Conservation (phyloP, 2,329 filamentous ascomycete genomes). For the Fusarium buxicola region DNA sequence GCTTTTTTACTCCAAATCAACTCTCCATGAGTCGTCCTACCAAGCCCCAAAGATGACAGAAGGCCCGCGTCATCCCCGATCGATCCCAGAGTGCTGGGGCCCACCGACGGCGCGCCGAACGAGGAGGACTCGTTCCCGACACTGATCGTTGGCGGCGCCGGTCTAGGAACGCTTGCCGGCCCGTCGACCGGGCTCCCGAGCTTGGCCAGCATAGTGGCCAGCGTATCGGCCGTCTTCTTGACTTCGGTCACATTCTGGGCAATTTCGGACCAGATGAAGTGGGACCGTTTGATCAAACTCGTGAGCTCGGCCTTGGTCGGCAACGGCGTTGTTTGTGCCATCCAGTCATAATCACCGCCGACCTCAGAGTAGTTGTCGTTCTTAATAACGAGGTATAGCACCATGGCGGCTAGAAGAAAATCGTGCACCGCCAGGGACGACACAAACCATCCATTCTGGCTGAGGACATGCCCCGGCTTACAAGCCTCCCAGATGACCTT, state of each 20-base stretch:
- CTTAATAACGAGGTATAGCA: constrained; percentile 65
- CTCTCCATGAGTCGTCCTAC: constrained; percentile 27
- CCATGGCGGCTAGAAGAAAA: constrained; percentile 70
- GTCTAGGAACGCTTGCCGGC: constrained; percentile 5
- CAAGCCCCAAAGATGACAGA: constrained; percentile 38
- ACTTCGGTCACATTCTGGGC: constrained; percentile 53
- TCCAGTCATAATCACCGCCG: constrained; percentile 51
- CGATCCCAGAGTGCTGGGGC: constrained; percentile 36
- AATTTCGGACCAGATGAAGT: constrained; percentile 58
- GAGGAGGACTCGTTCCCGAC: constrained; percentile 32
- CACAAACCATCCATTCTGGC: constrained; percentile 66
- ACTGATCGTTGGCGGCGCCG: constrained; percentile 6
- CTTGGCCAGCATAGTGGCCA: constrained; percentile 59
- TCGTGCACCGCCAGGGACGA: constrained; percentile 69
- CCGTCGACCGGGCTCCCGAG: constrained; percentile 50
- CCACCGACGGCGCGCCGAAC: constrained; percentile 32
- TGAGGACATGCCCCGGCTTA: constrained; percentile 65
- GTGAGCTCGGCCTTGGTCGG: constrained; percentile 55
- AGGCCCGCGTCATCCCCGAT: constrained; percentile 37
- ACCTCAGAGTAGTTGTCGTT: constrained; percentile 56
- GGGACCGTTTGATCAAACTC: constrained; percentile 55
- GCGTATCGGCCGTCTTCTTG: constrained; percentile 59
- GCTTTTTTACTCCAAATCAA: constrained; percentile 17
- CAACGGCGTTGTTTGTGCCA: constrained; percentile 46
- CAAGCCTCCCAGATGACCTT: constrained; percentile 59